These are phyloP conservation scores for Xylaria sp. DNA, from an alignment of 2,329 filamentous ascomycete genomes.

Conservation along the genomic window DNA sequence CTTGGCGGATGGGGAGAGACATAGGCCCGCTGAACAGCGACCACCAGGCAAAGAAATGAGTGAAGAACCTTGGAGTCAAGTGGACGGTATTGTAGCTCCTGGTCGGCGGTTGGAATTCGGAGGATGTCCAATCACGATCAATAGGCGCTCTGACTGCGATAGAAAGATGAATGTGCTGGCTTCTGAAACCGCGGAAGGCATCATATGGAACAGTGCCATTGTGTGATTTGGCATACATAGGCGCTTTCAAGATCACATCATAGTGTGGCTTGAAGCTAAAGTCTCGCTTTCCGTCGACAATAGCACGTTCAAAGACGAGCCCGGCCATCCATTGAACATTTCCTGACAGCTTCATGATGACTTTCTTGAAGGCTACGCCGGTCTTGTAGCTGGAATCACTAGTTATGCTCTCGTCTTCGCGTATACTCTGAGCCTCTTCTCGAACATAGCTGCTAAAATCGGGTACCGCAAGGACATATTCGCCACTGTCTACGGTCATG, in stretches of 20 bases:
- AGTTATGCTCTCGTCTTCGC: constrained; percentile 63
- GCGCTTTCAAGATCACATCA: constrained; percentile 83
- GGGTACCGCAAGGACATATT: constrained; percentile 92
- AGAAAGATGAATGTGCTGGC: constrained; percentile 94
- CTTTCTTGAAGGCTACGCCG: constrained; percentile 92
- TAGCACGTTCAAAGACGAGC: constrained; percentile 87
- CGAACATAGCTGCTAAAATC: constrained; percentile 90
- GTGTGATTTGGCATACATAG: constrained; percentile 70
- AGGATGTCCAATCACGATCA: constrained; percentile 82
- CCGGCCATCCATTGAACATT: constrained; percentile 93
- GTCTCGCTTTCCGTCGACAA: constrained; percentile 72
- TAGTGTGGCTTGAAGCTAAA: constrained; percentile 95
- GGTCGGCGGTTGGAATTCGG: constrained; percentile 71
- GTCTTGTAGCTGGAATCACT: constrained; percentile 70
- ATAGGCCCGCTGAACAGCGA: constrained; percentile 93
- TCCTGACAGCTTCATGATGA: constrained; percentile 97
- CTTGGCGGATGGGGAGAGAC: constrained; percentile 93
- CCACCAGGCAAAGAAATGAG: constrained; percentile 98
- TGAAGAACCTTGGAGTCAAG: constrained; percentile 93
- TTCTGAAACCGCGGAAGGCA: constrained; percentile 95
- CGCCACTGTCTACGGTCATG: constrained; percentile 93
- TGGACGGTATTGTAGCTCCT: constrained; percentile 97
- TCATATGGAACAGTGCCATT: constrained; percentile 70
- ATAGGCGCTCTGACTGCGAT: constrained; percentile 87
- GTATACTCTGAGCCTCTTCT: constrained; percentile 58